phyloP scores from a whole-genome alignment of 805 yeast species.

The Ogataea zsoltii region DNA sequence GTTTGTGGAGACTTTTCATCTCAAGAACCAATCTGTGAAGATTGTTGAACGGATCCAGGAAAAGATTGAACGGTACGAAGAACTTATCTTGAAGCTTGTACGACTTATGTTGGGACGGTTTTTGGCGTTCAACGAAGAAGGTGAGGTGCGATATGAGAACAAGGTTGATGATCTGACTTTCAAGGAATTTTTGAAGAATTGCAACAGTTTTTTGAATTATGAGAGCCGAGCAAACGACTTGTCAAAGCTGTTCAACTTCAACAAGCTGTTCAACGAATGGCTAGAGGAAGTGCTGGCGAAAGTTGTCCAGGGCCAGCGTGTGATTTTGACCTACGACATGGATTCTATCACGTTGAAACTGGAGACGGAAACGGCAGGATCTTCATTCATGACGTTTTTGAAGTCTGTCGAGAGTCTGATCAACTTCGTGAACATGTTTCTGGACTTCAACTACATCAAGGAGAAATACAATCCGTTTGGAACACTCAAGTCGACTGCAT shows the following conservation, averaged over 20 bases:
- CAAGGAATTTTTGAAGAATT: slow-evolving; percentile 17
- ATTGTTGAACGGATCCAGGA: slow-evolving; percentile 19
- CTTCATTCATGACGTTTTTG: slow-evolving; percentile 8
- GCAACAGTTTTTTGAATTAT: slow-evolving; percentile 10
- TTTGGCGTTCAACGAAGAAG: slow-evolving; percentile 16
- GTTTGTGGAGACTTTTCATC: slow-evolving; percentile 3
- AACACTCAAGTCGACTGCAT: slow-evolving; percentile 18
- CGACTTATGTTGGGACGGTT: slow-evolving; percentile 11
- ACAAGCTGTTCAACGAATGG: slow-evolving; percentile 28
- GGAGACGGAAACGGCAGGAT: neutral
- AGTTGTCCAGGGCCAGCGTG: slow-evolving; percentile 14
- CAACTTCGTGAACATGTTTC: slow-evolving; percentile 25
- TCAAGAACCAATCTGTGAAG: slow-evolving; percentile 7
- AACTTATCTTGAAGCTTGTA: slow-evolving; percentile 10
- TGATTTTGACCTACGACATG: slow-evolving; percentile 7
- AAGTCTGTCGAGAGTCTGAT: slow-evolving; percentile 24
- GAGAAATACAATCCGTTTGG: slow-evolving; percentile 15
- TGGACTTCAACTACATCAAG: slow-evolving; percentile 11
- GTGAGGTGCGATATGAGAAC: slow-evolving; percentile 12
- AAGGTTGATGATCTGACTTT: slow-evolving; percentile 17
- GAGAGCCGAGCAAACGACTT: slow-evolving; percentile 7
- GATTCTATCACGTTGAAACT: slow-evolving; percentile 8
- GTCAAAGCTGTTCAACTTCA: slow-evolving; percentile 23
- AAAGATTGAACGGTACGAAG: slow-evolving; percentile 13
- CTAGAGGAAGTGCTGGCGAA: slow-evolving; percentile 12